Conservation (phyloP, 768 basidiomycete genomes). For the Rhodosporidiobolus sp. region DNA sequence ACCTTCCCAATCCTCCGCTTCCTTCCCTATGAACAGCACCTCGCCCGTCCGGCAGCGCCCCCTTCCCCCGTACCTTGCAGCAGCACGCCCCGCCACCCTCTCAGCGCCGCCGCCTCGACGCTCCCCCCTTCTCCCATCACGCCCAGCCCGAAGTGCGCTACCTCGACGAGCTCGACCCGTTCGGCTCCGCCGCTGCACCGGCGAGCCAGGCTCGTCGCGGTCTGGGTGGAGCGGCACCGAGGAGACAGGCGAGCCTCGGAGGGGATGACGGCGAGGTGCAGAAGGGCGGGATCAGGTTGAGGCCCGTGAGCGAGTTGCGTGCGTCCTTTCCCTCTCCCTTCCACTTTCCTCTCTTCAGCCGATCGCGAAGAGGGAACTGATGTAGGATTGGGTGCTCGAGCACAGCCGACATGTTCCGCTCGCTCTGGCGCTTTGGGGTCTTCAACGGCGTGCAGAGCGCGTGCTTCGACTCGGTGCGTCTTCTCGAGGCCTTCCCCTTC, state of each 20-base stretch:
- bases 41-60: neutral
- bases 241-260: neutral
- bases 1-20: neutral
- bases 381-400: neutral
- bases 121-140: neutral
- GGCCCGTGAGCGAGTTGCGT: conserved; percentile 28
- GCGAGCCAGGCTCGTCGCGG: neutral
- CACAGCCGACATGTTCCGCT: conserved; percentile 73
- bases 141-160: neutral
- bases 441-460: conserved; percentile 89
- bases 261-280: neutral
- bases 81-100: neutral
- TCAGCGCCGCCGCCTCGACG: neutral
- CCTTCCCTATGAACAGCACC: neutral
- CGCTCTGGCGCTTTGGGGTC: conserved; percentile 78
- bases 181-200: neutral
- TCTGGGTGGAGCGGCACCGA: too few species aligned
- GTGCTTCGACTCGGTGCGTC: conserved; percentile 69
- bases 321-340: neutral
- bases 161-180: conserved; percentile 4
- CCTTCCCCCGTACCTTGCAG: neutral
- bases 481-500: conserved; percentile 51
- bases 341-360: too few species aligned
- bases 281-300: conserved; percentile 17
- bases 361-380: neutral